Conservation (phyloP, 1,284 basidiomycete species). For the Uromyces viciae-fabae region DNA sequence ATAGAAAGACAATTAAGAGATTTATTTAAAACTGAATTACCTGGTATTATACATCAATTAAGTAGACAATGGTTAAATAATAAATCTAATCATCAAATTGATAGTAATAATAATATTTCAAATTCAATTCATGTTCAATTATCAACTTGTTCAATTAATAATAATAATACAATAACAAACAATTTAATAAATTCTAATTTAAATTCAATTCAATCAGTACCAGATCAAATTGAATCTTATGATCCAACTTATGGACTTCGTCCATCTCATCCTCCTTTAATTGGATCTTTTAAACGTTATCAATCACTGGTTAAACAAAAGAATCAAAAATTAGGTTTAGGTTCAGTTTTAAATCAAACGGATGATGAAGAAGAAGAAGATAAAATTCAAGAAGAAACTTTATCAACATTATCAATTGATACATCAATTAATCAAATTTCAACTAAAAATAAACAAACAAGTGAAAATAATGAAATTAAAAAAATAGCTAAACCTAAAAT, state of each 20-base stretch:
- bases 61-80: slow-evolving; percentile 78
- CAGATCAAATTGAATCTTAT: slow-evolving; percentile 77
- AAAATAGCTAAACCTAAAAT: slow-evolving; percentile 27
- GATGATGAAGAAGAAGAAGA: slow-evolving; percentile 20
- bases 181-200: too few species aligned
- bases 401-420: neutral
- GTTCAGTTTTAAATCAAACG: slow-evolving; percentile 18
- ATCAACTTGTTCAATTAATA: slow-evolving; percentile 5
- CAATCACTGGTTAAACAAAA: slow-evolving; percentile 61
- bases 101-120: neutral
- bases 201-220: slow-evolving; percentile 55
- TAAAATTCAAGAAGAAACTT: neutral
- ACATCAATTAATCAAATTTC: neutral
- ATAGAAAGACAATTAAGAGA: slow-evolving; percentile 95
- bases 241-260: slow-evolving; percentile 97
- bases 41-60: slow-evolving; percentile 91
- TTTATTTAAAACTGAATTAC: slow-evolving; percentile 96
- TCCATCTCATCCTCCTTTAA: slow-evolving; percentile 72
- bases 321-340: slow-evolving; percentile 36
- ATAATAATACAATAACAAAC: too few species aligned
- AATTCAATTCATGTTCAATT: slow-evolving; percentile 62
- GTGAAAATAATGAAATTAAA: neutral
- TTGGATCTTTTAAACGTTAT: slow-evolving; percentile 70
- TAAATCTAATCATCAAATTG: too few species aligned
- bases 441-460: neutral